phyloP scores from a whole-genome alignment of 1,284 basidiomycete species.

The Papiliotrema fonsecae region DNA sequence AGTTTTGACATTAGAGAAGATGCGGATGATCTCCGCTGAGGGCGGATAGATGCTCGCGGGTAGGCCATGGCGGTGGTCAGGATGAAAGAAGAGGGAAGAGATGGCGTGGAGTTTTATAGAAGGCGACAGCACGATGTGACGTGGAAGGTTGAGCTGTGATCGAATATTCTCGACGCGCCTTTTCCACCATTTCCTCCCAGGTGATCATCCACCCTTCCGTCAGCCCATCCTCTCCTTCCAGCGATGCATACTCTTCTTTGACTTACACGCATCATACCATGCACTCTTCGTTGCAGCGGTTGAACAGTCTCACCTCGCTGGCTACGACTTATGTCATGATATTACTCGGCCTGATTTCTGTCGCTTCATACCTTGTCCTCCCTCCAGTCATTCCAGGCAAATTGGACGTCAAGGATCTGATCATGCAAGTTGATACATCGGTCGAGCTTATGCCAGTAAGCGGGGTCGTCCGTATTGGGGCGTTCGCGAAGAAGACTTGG shows the following conservation, averaged over 20 bases:
- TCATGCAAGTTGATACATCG: slow-evolving; percentile 32
- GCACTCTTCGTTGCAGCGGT: slow-evolving; percentile 44
- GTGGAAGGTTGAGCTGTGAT: neutral
- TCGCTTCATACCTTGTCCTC: slow-evolving; percentile 4
- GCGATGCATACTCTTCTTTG: too few species aligned
- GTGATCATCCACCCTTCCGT: neutral
- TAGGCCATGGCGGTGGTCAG: slow-evolving; percentile 24
- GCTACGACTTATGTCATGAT: slow-evolving; percentile 46
- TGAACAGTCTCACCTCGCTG: slow-evolving; percentile 46
- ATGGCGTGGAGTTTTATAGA: too few species aligned
- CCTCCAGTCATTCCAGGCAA: slow-evolving; percentile 31
- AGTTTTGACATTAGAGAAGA: slow-evolving; percentile 38
- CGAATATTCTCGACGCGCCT: slow-evolving; percentile 14
- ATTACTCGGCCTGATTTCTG: slow-evolving; percentile 34
- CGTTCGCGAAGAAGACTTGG: slow-evolving; percentile 42
- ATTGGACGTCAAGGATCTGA: slow-evolving; percentile 41
- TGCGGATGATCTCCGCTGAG: slow-evolving; percentile 18
- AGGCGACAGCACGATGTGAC: slow-evolving; percentile 1
- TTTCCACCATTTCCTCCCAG: slow-evolving; percentile 17
- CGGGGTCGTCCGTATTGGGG: slow-evolving; percentile 37
- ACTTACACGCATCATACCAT: too few species aligned
- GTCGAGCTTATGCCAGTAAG: slow-evolving; percentile 17
- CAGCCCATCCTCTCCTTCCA: neutral
- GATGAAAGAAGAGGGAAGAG: slow-evolving; percentile 8
- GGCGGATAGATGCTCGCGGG: slow-evolving; percentile 20